Conservation (phyloP, 257 asterid species). For the Solanum sparsipilum region DNA sequence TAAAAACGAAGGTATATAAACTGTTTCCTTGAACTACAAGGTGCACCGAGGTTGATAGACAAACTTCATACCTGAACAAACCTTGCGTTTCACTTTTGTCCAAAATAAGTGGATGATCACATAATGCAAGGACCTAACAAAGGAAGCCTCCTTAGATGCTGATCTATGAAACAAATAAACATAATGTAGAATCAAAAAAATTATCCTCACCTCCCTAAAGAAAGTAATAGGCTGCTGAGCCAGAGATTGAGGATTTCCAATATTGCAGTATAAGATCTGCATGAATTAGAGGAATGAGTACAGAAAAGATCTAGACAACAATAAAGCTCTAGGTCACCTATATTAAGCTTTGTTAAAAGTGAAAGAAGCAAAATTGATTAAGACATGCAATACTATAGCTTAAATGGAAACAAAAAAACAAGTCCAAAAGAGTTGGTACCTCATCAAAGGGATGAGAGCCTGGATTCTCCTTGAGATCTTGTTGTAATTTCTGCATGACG, state of each 20-base stretch:
- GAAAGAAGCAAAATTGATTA: not conserved
- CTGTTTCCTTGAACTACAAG: not conserved
- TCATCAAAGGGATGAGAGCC: slow-evolving; percentile 48
- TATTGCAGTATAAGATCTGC: slow-evolving; percentile 86
- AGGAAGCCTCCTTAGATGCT: not conserved
- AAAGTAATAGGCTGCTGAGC: slow-evolving; percentile 92
- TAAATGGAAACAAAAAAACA: not conserved
- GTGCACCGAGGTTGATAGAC: not conserved
- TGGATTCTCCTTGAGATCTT: slow-evolving; percentile 42
- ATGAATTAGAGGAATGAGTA: not conserved
- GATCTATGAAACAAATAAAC: not conserved
- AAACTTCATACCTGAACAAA: slow-evolving; percentile 56
- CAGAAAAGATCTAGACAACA: not conserved
- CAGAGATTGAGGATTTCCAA: slow-evolving; percentile 92
- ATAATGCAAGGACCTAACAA: slow-evolving; percentile 82
- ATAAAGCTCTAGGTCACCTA: not conserved
- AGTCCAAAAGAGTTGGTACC: slow-evolving; percentile 17
- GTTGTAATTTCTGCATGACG: slow-evolving; percentile 34
- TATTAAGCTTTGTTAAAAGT: not conserved
- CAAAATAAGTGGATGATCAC: slow-evolving; percentile 86
- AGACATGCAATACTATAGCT: not conserved
- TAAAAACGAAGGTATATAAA: not conserved
- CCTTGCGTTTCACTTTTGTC: slow-evolving; percentile 86
- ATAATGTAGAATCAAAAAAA: not conserved
- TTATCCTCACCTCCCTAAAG: slow-evolving; percentile 73